Evolutionary conservation across 257 asterid genomes (phyloP).

Genomic region (Paraleonurus japonicus): DNA sequence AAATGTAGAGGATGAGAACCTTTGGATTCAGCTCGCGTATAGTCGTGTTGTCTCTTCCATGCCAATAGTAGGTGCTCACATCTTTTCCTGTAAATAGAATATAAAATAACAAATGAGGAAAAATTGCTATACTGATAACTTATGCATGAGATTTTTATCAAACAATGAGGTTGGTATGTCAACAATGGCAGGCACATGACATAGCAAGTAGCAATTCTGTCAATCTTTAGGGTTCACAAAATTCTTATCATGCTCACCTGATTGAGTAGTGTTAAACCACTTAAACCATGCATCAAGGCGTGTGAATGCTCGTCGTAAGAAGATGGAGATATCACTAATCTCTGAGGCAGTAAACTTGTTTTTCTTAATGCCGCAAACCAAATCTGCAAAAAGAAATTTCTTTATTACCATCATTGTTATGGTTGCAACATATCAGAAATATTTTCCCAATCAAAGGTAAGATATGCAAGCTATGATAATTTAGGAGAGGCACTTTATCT

Average conservation of each 20-base stretch:
- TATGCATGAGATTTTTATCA: neutral
- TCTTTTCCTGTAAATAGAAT: conserved; percentile 60
- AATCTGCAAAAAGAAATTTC: conserved; percentile 47
- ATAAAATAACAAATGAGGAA: conserved; percentile 6
- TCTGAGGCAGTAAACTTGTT: conserved; percentile 64
- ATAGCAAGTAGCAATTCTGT: conserved; percentile 12
- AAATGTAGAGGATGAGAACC: conserved; percentile 44
- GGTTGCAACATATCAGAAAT: conserved; percentile 17
- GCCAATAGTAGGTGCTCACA: conserved; percentile 83
- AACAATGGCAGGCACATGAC: neutral
- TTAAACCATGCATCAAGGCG: conserved; percentile 96
- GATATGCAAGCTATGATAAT: neutral
- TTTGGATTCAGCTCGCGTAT: conserved; percentile 87
- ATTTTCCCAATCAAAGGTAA: neutral
- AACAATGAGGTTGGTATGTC: conserved; percentile 11
- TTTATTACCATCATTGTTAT: neutral
- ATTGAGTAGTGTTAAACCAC: conserved; percentile 93
- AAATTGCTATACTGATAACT: conserved; percentile 22
- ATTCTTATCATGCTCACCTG: conserved; percentile 49
- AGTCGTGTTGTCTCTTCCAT: conserved; percentile 78
- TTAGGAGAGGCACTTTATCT: conserved; percentile 14
- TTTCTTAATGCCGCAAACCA: conserved; percentile 65
- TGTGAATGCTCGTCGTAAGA: conserved; percentile 69
- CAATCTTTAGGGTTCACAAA: conserved; percentile 7
- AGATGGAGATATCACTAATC: conserved; percentile 52